phyloP scores from a whole-genome alignment of 2,329 filamentous ascomycete species.

The Didymella arachidicola region DNA sequence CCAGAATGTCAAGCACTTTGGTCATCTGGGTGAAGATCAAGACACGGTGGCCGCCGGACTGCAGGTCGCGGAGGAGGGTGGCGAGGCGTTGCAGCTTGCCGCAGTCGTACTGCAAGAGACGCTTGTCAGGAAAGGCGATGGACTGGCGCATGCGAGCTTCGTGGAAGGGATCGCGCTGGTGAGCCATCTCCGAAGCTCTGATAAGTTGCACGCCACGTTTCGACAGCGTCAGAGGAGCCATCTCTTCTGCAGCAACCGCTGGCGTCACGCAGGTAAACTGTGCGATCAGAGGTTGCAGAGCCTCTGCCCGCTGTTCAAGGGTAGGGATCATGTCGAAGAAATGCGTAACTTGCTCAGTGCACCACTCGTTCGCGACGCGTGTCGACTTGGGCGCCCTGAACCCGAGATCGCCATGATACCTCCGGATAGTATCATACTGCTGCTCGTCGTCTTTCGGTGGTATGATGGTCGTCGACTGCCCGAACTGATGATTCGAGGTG shows the following conservation, averaged over 20 bases:
- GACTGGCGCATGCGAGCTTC: conserved; percentile 90
- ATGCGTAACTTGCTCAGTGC: conserved; percentile 71
- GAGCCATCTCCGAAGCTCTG: conserved; percentile 64
- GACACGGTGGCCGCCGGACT: conserved; percentile 88
- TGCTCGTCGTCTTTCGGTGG: conserved; percentile 25
- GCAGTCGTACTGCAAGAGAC: conserved; percentile 96
- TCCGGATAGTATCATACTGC: conserved; percentile 55
- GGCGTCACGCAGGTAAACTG: conserved; percentile 95
- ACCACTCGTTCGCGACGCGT: conserved; percentile 65
- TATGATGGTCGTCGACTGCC: conserved; percentile 33
- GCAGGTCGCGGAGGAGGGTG: conserved; percentile 82
- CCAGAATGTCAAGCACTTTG: conserved; percentile 94
- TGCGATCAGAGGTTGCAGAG: conserved; percentile 76
- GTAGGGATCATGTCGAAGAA: conserved; percentile 75
- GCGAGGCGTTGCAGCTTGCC: conserved; percentile 94
- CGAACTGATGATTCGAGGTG: conserved; percentile 27
- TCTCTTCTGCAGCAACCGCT: conserved; percentile 80
- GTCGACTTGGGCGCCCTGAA: conserved; percentile 42
- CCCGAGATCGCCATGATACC: conserved; percentile 39
- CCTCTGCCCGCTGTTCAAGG: conserved; percentile 73
- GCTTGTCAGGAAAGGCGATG: conserved; percentile 95
- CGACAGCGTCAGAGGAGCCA: conserved; percentile 70
- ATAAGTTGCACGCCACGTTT: conserved; percentile 65
- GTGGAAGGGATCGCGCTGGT: conserved; percentile 81
- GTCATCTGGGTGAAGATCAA: conserved; percentile 99